Base-by-base conservation (phyloP, 1,284 basidiomycete genomes). In the Jaminaea rosea region DNA sequence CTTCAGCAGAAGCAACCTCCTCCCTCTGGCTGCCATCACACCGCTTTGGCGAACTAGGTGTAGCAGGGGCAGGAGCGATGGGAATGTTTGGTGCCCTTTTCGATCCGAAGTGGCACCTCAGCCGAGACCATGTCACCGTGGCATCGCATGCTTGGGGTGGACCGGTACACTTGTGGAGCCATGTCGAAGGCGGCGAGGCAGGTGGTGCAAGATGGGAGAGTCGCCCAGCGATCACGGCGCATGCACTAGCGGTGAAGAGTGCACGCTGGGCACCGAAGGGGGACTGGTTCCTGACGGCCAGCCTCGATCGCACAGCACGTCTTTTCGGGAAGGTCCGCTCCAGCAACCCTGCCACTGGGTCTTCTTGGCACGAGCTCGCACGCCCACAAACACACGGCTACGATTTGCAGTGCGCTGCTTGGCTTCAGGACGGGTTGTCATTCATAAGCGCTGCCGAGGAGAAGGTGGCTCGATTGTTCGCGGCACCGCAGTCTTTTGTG, bases 351-450 rank as follows among this genome's bases (percentile, higher is more conserved):
- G 26, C 23, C 19, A 7, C 26, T 3, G 19, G 26, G 41, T 52
- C 53, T 4, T 56, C 57, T 5, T 73, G 71, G 71, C 62, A 69
- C 50, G 67, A 73, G 48, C 49, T 73, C n/a, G 71, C 67, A 4
- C 62, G 71, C 9, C 71, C 71, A 0, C 71, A 73, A 34, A 67
- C 68, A 9, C 71, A 73, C 48, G 71, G 71, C 9, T 71, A 72
- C 57, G 69, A 65, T 17, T 32, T 73, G 28, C 52, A 58, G 17
- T 50, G 58, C 10, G 62, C 64, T 46, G 55, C 66, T 0, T 73
- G 66, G 67, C 60, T 71, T 44, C 63, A 67, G 34, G 62, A 61
- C 23, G n/a, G n/a, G n/a, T 55, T 67, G 45, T 53, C 57, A 45
- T 72, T 73, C 42, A 67, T 63, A 15, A 68, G 65, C 46, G 71